Base-by-base conservation (phyloP, 768 basidiomycete species). In the Gymnopilus dilepis region DNA sequence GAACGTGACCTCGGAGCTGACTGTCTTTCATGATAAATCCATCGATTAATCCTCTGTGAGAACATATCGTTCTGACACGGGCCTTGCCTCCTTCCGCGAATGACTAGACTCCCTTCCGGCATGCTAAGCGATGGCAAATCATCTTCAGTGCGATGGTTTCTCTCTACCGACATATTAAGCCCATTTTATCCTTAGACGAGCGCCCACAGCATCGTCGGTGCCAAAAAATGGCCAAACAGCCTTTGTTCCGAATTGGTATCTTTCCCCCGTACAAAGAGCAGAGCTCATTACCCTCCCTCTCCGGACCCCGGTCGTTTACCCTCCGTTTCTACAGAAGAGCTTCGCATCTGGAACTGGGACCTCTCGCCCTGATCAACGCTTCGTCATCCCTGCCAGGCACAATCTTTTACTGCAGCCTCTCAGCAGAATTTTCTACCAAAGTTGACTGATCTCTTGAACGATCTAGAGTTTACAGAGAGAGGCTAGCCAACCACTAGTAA, bases 1-100 rank as follows among this genome's bases (percentile, higher is more conserved):
- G 28, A 50, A 50, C 47, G 47, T 50, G 47, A 50, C 47, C 47
- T 50, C 47, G 47, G 47, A 50, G 47, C 47, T 50, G 47, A 30
- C 28, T 31, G 15, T n/a, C 47, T 28, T 50, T 50, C 43, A 50
- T 50, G 47, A 50, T 50, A 50, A 30, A 50, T 50, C 33, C 47
- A 50, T 50, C 17, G 45, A 28, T 48, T 13, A 48, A 26, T 11
- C 47, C 31, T 17, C 28, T 17, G 40, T 41, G 47, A 50, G 47
- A 50, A 50, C 47, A 50, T 50, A n/a, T 7, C n/a, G 47, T 17
- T 4, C 19, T 43, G 65, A 40, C 42, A 57, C 54, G 58, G 52
- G 17, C 17, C 34, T 54, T 38, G 22, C 28, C 34, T 26, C 37
- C 52, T 54, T 54, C 52, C 52, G 52, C 52, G 52, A 54, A 54